These are phyloP conservation scores for Ramularia collo-cygni DNA, from an alignment of 2,329 filamentous ascomycete genomes.

Conservation along the genomic window DNA sequence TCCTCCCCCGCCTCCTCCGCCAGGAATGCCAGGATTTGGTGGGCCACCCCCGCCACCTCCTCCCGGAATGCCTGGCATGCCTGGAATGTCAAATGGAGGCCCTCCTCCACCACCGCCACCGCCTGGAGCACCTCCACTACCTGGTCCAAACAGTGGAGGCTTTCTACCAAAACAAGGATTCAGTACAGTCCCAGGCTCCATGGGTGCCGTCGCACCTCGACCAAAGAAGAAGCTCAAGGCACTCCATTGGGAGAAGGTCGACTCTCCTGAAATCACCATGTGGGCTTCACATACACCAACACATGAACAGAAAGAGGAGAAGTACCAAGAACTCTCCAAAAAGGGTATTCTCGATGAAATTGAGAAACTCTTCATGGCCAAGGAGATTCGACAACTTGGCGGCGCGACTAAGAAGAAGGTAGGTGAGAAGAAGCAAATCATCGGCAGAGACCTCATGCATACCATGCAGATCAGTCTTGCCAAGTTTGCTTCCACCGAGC, in stretches of 20 bases:
- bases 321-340: conserved; percentile 85
- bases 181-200: conserved; percentile 49
- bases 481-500: conserved; percentile 79
- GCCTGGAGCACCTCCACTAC: conserved; percentile 59
- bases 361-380: conserved; percentile 94
- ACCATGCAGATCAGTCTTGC: conserved; percentile 88
- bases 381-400: conserved; percentile 86
- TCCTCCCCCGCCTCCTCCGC: conserved; percentile 33
- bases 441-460: conserved; percentile 82
- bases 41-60: conserved; percentile 38
- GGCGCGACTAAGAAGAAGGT: conserved; percentile 58
- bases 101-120: conserved; percentile 55
- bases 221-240: conserved; percentile 99
- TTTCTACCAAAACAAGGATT: conserved; percentile 62
- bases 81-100: conserved; percentile 40
- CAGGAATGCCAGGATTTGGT: conserved; percentile 35
- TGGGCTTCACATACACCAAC: conserved; percentile 85
- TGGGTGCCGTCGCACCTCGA: conserved; percentile 71
- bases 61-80: conserved; percentile 40
- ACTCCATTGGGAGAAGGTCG: conserved; percentile 98
- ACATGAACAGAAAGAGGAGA: conserved; percentile 85
- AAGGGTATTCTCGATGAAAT: conserved; percentile 97
- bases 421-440: conserved; percentile 95
- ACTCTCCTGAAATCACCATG: conserved; percentile 81
- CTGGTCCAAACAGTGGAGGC: conserved; percentile 55